Evolutionary conservation across 1,284 basidiomycete species (phyloP).

Genomic region (Phlebopus sp.): DNA sequence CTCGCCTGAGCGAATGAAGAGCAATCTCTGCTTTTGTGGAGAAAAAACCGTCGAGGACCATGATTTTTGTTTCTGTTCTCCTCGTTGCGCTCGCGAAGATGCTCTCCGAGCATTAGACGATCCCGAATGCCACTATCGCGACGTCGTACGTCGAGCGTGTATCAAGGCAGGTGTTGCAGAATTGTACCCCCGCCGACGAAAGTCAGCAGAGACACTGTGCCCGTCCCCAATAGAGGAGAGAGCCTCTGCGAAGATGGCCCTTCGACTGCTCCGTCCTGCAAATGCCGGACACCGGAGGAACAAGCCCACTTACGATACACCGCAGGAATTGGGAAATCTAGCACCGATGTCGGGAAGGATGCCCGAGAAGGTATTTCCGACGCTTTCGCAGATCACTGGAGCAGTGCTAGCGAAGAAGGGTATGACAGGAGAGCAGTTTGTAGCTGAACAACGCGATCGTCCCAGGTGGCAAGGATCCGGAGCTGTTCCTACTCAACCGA

Average conservation of each 20-base stretch:
- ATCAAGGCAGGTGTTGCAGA: conserved; percentile 2
- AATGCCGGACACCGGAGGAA: neutral
- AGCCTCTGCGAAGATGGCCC: neutral
- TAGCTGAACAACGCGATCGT: conserved; percentile 1
- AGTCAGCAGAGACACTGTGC: conserved; percentile 11
- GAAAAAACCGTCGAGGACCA: conserved; percentile 18
- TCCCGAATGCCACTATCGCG: conserved; percentile 25
- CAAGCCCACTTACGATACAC: too few species aligned
- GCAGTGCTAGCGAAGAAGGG: conserved; percentile 9
- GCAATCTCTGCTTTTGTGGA: conserved; percentile 25
- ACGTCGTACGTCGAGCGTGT: conserved; percentile 16
- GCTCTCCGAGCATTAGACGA: conserved; percentile 26
- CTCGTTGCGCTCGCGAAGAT: conserved; percentile 25
- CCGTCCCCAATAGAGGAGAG: neutral
- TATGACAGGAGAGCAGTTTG: neutral
- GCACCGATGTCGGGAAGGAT: neutral
- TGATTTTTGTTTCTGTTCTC: conserved; percentile 31
- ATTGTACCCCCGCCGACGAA: conserved; percentile 8
- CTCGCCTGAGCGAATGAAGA: conserved; percentile 7
- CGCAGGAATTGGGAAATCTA: neutral
- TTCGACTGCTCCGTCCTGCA: neutral
- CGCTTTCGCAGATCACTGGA: conserved; percentile 17
- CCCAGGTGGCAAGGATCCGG: conserved; percentile 6
- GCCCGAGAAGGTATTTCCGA: conserved; percentile 7
- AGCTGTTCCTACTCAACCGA: neutral